Percentiles rank a stretch among this genome's conserved stretches.
Evolutionary conservation across 768 basidiomycete species (phyloP).

Genomic region (Coprinopsis strossmayeri): DNA sequence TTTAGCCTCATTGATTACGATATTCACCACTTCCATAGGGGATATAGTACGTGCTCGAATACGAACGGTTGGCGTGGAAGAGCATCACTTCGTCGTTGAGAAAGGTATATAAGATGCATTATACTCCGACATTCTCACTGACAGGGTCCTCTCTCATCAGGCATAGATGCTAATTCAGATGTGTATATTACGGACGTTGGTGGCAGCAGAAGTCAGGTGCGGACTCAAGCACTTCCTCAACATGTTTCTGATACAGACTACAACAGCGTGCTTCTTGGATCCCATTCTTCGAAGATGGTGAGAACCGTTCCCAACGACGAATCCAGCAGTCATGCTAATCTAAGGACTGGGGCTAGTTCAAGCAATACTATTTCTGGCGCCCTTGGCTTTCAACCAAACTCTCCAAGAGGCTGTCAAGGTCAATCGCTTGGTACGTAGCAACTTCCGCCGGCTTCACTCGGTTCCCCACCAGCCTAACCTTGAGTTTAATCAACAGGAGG

Average conservation of each 20-base stretch:
- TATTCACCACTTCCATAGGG: constrained; percentile 23
- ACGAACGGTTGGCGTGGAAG: constrained; percentile 68
- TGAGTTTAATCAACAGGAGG: constrained; percentile 39
- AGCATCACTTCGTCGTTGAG: constrained; percentile 58
- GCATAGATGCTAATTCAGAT: constrained; percentile 38
- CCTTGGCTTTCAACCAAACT: constrained; percentile 65
- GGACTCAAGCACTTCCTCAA: not conserved
- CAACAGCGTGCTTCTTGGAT: constrained; percentile 56
- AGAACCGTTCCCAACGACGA: constrained; percentile 2
- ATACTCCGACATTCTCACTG: not conserved
- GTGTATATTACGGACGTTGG: constrained; percentile 70
- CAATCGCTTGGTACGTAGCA: constrained; percentile 49
- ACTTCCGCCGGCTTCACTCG: not conserved
- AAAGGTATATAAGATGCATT: constrained; percentile 28
- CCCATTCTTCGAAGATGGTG: constrained; percentile 71
- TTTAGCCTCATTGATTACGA: not conserved
- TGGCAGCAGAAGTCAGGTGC: constrained; percentile 48
- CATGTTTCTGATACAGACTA: constrained; percentile 4
- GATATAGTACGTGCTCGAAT: constrained; percentile 74
- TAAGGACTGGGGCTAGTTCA: constrained; percentile 37
- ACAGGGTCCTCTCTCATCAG: constrained; percentile 13
- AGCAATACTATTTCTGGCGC: constrained; percentile 80
- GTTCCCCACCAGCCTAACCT: not conserved
- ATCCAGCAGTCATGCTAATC: too few relatives aligned
- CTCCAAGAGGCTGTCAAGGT: constrained; percentile 62